Conservation (phyloP, 306 rosid genomes). For the Senna tora region DNA sequence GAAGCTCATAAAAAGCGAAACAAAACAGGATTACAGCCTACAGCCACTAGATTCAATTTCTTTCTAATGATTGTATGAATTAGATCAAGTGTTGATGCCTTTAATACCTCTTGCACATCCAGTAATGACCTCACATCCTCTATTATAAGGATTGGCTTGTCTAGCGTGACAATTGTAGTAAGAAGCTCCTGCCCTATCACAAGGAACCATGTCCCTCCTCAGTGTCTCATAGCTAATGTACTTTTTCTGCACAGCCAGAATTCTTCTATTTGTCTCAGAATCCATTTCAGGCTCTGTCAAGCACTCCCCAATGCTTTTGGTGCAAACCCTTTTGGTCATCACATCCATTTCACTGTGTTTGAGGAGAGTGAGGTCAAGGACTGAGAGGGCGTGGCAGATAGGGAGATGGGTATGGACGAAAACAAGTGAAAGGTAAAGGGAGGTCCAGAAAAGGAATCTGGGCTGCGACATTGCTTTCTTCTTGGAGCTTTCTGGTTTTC, state of each 20-base stretch:
- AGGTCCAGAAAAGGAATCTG: slow-evolving; percentile 43
- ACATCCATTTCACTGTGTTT: slow-evolving; percentile 45
- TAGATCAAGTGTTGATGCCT: slow-evolving; percentile 38
- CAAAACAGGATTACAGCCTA: background rate
- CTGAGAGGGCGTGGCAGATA: slow-evolving; percentile 49
- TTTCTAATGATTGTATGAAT: background rate
- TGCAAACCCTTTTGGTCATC: slow-evolving; percentile 58
- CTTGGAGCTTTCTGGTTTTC: slow-evolving; percentile 32
- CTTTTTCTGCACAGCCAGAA: slow-evolving; percentile 56
- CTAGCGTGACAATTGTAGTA: slow-evolving; percentile 68
- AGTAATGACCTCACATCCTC: slow-evolving; percentile 72
- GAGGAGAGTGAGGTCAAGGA: slow-evolving; percentile 58
- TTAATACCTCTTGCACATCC: slow-evolving; percentile 65
- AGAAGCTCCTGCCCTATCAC: slow-evolving; percentile 62
- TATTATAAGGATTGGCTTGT: slow-evolving; percentile 56
- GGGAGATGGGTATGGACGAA: slow-evolving; percentile 51
- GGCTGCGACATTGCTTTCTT: slow-evolving; percentile 51
- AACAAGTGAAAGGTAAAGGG: slow-evolving; percentile 45
- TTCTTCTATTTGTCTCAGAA: slow-evolving; percentile 56
- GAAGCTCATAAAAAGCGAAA: background rate
- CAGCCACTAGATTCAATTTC: background rate
- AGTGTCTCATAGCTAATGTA: slow-evolving; percentile 74
- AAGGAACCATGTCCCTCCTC: slow-evolving; percentile 67
- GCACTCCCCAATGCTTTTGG: slow-evolving; percentile 62
- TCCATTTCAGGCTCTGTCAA: slow-evolving; percentile 57